Base-by-base conservation (phyloP, 2,329 filamentous ascomycete species). In the Xylaria multiplex region DNA sequence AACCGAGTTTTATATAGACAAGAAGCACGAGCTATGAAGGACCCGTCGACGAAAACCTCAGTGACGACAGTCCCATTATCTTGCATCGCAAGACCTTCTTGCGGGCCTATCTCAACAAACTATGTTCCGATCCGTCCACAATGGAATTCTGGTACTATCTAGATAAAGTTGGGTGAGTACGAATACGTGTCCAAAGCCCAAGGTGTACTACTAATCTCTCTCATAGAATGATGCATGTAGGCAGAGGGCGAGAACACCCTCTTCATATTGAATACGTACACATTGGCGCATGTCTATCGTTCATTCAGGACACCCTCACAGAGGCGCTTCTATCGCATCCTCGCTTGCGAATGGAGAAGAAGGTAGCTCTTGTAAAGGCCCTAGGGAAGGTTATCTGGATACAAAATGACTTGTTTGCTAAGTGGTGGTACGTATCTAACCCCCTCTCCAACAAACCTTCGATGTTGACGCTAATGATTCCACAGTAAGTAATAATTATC, bases 351-450 rank as follows among this genome's bases (percentile, higher is more conserved):
- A 83, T 92, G 72, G 82, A 84, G 64, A 86, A 86, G 78, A 94
- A 94, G 80, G 89, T 91, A 19, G 89, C 87, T 24, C 84, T 95
- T 4, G 85, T 94, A 53, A 91, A 90, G 76, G 92, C 92, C 0
- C 82, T 95, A 24, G 88, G 88, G 68, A 95, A 96, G 77, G 89
- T 95, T 30, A 90, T 95, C 70, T 95, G 92, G 91, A 93, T 95
- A 71, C 92, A 95, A 79, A 95, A 95, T 75, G 92, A 95, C 77
- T 83, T 95, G 35, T 92, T 95, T 77, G 90, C 91, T n/a, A 91
- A 91, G 77, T 94, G 91, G 90, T 91, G 67, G 67, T 69, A 64
- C 30, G 67, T 67, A 62, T 53, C 11, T 30, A 55, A 19, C n/a
- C 9, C 50, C 27, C 16, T 16, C 46, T 22, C n/a, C 1, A 3